Conservation (phyloP, 305 asterid species). For the Euphrasia arctica region DNA sequence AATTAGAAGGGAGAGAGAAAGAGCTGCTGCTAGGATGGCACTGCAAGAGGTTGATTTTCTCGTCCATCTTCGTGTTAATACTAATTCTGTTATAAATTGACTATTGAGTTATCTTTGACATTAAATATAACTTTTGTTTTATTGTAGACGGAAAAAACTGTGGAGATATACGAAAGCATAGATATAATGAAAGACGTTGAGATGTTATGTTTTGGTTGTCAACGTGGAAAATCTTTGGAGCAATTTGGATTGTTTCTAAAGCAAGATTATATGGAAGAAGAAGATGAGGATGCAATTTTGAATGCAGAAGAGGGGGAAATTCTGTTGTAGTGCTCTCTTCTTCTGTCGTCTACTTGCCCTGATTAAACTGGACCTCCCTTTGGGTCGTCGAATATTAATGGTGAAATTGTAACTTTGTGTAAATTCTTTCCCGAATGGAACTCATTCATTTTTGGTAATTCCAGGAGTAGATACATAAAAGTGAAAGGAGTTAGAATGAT, state of each 20-base stretch:
- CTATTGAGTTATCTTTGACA: background rate
- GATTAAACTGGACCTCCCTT: background rate
- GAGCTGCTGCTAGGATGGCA: slow-evolving; percentile 61
- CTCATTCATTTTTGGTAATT: no score
- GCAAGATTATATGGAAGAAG: slow-evolving; percentile 39
- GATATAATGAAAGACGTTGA: slow-evolving; percentile 44
- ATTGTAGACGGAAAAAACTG: slow-evolving; percentile 52
- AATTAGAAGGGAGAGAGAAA: slow-evolving; percentile 43
- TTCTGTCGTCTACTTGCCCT: background rate
- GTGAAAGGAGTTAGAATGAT: no score
- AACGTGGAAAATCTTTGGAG: slow-evolving; percentile 33
- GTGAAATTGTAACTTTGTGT: background rate
- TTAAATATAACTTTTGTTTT: background rate
- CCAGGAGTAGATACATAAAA: no score
- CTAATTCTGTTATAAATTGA: background rate
- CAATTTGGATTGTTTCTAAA: slow-evolving; percentile 53
- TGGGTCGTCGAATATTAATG: background rate
- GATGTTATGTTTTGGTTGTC: slow-evolving; percentile 32
- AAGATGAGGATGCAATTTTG: slow-evolving; percentile 12
- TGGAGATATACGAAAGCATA: slow-evolving; percentile 39
- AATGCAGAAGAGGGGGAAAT: slow-evolving; percentile 76
- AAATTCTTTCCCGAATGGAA: background rate
- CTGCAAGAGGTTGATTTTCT: slow-evolving; percentile 40
- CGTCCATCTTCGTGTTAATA: background rate
- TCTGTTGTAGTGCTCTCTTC: slow-evolving; percentile 15